Conservation (phyloP, 495 filamentous ascomycete genomes). For the Chaetomium cochliodes region DNA sequence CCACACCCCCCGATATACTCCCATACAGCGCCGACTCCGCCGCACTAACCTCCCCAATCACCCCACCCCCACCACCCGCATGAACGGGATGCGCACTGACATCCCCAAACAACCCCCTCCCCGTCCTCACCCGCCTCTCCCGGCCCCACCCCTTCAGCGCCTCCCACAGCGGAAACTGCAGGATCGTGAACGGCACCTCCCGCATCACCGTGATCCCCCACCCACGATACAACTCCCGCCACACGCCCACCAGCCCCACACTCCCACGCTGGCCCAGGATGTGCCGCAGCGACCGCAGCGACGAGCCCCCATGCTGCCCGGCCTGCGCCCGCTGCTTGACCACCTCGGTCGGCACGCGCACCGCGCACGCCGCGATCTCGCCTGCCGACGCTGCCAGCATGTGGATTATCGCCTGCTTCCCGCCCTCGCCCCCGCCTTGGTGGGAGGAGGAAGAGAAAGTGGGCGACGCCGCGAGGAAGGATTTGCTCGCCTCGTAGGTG, state of each 20-base stretch:
- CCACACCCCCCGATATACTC: constrained; percentile 76
- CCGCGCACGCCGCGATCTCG: constrained; percentile 88
- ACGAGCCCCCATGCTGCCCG: constrained; percentile 61
- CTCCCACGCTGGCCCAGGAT: constrained; percentile 58
- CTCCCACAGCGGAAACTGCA: constrained; percentile 98
- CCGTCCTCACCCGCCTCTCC: constrained; percentile 36
- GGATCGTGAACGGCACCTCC: constrained; percentile 94
- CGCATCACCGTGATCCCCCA: constrained; percentile 89
- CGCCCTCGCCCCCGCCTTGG: background rate
- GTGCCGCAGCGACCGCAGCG: constrained; percentile 59
- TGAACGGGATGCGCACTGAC: background rate
- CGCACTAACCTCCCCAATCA: constrained; percentile 56
- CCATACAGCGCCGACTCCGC: constrained; percentile 85
- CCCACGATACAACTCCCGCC: constrained; percentile 84
- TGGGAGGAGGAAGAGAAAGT: constrained; percentile 31
- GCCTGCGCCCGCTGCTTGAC: constrained; percentile 96
- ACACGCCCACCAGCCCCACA: constrained; percentile 56
- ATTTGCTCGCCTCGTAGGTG: constrained; percentile 85
- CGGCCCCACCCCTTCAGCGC: constrained; percentile 66
- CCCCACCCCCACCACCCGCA: background rate
- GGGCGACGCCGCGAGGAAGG: constrained; percentile 42
- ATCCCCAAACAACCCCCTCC: constrained; percentile 52
- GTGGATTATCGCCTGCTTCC: constrained; percentile 43
- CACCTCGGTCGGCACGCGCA: constrained; percentile 93
- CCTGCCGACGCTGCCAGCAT: constrained; percentile 87